Base-by-base conservation (phyloP, 495 filamentous ascomycete genomes). In the Lasiosphaeris hirsuta region DNA sequence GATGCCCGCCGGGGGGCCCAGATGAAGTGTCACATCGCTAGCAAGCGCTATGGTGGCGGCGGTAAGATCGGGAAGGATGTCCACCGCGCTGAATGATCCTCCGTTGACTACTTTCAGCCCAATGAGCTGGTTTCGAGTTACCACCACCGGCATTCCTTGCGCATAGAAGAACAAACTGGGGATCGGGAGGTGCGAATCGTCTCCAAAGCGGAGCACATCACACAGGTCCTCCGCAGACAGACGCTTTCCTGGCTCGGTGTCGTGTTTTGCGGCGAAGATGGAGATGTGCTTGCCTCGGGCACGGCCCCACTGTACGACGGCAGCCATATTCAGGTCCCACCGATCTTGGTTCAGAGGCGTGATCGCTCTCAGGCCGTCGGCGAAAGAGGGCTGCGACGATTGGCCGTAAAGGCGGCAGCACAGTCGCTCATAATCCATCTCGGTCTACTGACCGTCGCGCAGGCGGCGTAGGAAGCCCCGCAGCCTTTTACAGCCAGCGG, bases 151-250 rank as follows among this genome's bases (percentile, higher is more conserved):
- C 18, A 54, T 54, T 15, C 52, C 52, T 39, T 55, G 42, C 1
- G 40, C 33, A 36, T 55, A 55, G 41, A 55, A 46, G 34, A 55
- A 55, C 10, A 55, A 42, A 33, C 42, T 36, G 6, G 42, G 52
- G 15, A 42, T 55, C 30, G 42, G 42, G 9, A 55, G 52, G 41
- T 56, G 44, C 1, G 42, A 56, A 44, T 48, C 54, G 43, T 56
- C 44, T 40, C 54, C 34, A 37, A 47, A 30, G 35, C 54, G 35
- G 43, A 56, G 43, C 15, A 56, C 34, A 37, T 40, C 5, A 44
- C 43, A 3, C 6, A 56, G 35, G 34, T 56, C 54, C 30, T 56
- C 42, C 2, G 42, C 36, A 14, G 36, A 2, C 10, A 57, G 13
- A 11, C 23, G 54, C 38, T 43, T 57, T 23, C 54, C 45, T 14